Conservation (phyloP, 192 early-diverging fungal species). For the Gigaspora rosea region DNA sequence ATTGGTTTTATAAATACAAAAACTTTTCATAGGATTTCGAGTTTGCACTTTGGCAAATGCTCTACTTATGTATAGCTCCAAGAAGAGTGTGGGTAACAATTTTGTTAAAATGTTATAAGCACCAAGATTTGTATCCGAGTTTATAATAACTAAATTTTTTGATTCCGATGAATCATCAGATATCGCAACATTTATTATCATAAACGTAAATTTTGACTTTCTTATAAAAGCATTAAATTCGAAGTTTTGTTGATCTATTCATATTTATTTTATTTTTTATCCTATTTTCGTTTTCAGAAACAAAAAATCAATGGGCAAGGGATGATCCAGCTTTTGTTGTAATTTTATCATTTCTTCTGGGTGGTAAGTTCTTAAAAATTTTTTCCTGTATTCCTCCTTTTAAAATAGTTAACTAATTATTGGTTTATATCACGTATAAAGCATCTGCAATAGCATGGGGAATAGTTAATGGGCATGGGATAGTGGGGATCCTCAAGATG, state of each 20-base stretch:
- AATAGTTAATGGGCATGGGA: constrained; percentile 68
- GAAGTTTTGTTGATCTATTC: too few relatives aligned
- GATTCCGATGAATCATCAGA: constrained; percentile 43
- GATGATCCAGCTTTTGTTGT: constrained; percentile 96
- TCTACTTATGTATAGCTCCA: constrained; percentile 79
- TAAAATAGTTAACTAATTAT: background rate
- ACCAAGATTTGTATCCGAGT: too few relatives aligned
- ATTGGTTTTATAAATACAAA: too few relatives aligned
- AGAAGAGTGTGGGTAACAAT: constrained; percentile 69
- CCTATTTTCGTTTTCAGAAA: constrained; percentile 59
- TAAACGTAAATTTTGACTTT: constrained; percentile 69
- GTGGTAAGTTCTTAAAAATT: constrained; percentile 49
- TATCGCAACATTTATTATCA: constrained; percentile 96
- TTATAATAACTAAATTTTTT: background rate
- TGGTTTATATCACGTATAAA: constrained; percentile 30
- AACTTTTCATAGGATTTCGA: constrained; percentile 37
- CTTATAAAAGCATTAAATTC: too few relatives aligned
- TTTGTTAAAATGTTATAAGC: background rate
- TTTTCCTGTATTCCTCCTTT: background rate
- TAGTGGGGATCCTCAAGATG: constrained; percentile 69
- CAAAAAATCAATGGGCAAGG: constrained; percentile 97
- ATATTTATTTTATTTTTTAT: constrained; percentile 12
- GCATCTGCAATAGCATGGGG: constrained; percentile 84
- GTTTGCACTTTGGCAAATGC: constrained; percentile 88
- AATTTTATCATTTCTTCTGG: constrained; percentile 65